A percentile compares a stretch with the other conserved stretches of the same genome.
These are phyloP conservation scores for Penicillium maclennaniae DNA, from an alignment of 495 filamentous ascomycete genomes.

Conservation along the genomic window DNA sequence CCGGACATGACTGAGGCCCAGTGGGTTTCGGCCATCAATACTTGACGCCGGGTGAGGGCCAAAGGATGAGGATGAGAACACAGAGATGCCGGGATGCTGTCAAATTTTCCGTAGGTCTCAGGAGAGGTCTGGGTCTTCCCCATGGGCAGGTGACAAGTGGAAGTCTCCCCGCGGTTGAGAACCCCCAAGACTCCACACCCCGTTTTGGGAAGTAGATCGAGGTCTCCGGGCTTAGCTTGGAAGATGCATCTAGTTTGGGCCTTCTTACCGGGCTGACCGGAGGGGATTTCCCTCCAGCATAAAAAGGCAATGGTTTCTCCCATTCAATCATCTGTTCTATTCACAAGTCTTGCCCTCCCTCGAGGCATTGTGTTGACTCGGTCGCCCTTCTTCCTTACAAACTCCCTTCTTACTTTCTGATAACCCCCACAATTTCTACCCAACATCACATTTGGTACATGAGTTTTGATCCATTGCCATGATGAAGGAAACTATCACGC, in stretches of 20 bases:
- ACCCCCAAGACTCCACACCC: background rate
- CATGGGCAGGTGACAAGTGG: slow-evolving; percentile 4
- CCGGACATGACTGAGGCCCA: background rate
- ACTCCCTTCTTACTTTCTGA: background rate
- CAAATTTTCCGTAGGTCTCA: background rate
- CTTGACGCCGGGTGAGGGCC: background rate
- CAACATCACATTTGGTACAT: background rate
- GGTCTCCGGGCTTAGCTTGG: background rate
- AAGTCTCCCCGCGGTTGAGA: slow-evolving; percentile 3
- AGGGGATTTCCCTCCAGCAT: slow-evolving; percentile 5
- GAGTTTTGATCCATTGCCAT: background rate
- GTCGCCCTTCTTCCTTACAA: background rate
- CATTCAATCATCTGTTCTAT: background rate
- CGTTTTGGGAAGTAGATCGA: slow-evolving; percentile 14
- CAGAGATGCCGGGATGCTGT: background rate
- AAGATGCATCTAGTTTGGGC: background rate
- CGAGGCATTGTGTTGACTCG: background rate
- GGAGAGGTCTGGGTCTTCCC: background rate
- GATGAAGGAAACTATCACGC: slow-evolving; percentile 11
- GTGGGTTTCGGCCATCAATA: background rate
- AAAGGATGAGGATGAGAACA: background rate
- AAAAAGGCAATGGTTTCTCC: slow-evolving; percentile 10
- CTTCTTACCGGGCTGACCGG: slow-evolving; percentile 7
- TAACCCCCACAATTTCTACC: background rate
- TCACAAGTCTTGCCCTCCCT: background rate